A percentile compares a stretch with the other conserved stretches of the same genome.
Evolutionary conservation across 345 rosid genomes (phyloP).

Genomic region (Citrus mangshanensis): DNA sequence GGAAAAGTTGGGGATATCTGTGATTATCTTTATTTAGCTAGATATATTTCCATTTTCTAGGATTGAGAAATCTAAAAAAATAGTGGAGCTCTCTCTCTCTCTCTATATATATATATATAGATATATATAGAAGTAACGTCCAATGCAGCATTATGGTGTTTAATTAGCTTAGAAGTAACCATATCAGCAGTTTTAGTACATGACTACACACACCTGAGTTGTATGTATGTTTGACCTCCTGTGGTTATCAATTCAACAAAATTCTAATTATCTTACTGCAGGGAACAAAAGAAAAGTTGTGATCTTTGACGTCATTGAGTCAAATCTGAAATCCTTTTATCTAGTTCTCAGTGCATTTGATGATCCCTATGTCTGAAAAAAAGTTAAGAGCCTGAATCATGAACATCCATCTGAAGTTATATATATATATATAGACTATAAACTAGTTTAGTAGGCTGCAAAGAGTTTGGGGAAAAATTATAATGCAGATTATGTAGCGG

Average conservation of each 20-base stretch:
- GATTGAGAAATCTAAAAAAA: background rate
- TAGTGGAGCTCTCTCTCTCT: background rate
- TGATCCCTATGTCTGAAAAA: background rate
- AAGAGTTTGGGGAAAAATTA: background rate
- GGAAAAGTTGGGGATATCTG: background rate
- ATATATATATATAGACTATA: no score
- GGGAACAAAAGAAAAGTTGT: background rate
- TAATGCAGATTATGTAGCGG: background rate
- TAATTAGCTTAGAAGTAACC: background rate
- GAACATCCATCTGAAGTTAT: background rate
- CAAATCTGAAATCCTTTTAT: background rate
- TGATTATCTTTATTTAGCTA: background rate
- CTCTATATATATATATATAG: background rate
- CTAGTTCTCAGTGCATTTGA: background rate
- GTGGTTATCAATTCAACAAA: background rate
- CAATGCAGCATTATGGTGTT: background rate
- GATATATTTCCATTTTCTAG: background rate
- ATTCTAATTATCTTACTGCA: background rate
- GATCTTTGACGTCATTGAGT: background rate
- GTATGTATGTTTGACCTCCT: background rate
- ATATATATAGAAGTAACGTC: background rate
- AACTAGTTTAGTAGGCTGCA: background rate
- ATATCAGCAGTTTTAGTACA: background rate
- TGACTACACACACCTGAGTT: background rate
- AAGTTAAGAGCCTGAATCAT: background rate